These are phyloP conservation scores for Halophytophthora batemanensis DNA, from an alignment of 352 stramenopile genomes.

Conservation along the genomic window DNA sequence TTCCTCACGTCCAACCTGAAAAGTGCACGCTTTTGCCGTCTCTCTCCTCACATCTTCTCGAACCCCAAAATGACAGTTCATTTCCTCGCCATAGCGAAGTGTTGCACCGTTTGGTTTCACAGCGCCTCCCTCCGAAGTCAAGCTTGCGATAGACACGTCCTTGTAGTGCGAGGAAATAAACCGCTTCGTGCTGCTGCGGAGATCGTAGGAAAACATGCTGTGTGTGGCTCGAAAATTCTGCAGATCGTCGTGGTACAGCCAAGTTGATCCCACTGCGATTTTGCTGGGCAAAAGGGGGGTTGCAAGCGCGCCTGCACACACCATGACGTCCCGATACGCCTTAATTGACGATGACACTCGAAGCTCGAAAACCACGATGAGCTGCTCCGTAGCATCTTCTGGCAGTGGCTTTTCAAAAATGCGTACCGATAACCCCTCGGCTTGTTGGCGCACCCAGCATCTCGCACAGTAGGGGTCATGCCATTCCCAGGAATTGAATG, in stretches of 20 bases:
- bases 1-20: background rate
- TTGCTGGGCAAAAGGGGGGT: too few species aligned
- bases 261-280: background rate
- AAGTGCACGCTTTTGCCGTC: background rate
- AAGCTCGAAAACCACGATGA: background rate
- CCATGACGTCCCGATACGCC: background rate
- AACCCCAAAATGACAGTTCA: background rate
- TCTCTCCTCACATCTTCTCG: background rate
- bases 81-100: background rate
- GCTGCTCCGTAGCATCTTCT: background rate
- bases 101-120: background rate
- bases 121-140: background rate
- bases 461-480: background rate
- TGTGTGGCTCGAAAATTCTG: background rate
- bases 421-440: background rate
- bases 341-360: background rate
- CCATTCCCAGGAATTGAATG: background rate
- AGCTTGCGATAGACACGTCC: background rate
- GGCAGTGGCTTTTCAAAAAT: background rate
- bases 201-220: background rate
- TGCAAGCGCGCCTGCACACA: background rate
- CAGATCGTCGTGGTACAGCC: background rate
- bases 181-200: background rate
- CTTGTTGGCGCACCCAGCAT: background rate
- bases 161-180: background rate